Base-by-base conservation (phyloP, 495 filamentous ascomycete species). In the Penicillium cataractarum region DNA sequence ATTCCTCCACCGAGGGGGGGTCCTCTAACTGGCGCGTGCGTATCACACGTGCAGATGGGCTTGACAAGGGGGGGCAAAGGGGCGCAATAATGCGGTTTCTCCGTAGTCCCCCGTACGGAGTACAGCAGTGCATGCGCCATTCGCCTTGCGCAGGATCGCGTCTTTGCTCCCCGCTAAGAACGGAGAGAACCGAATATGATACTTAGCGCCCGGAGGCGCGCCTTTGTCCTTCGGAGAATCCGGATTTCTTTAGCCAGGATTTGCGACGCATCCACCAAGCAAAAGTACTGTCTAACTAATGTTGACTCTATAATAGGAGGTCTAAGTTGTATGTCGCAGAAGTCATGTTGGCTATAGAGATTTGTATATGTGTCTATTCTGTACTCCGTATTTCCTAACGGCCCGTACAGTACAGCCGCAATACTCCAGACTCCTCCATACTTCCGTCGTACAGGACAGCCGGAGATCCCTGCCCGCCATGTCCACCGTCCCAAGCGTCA, bases 391-490 rank as follows among this genome's bases (percentile, higher is more conserved):
- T 22, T 46, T 46, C 42, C 9, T 24, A 10, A 46, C 21, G 19
- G 46, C 46, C 2, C 24, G 24, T 26, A 50, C 46, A 29, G 24
- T 50, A 50, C 46, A 24, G 19, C 42, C 19, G 10, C 7, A 24
- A 22, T 46, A 55, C 10, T 44, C 10, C 22, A 7, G 39, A 32
- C 21, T 39, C 22, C 37, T 32, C 35, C 39, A 22, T 49, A 51
- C 33, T 32, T 39, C 46, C 37, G 37, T 46, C 33, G 26, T 10
- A 60, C 53, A 61, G 58, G 55, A 57, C 56, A 62, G 55, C 53
- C 57, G 67, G 61, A 69, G 67, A 69, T 69, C 67, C 67, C 61
- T 64, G 53, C 61, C 60, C 63, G 27, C 37, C 35, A 26, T 42
- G 55, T 40, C n/a, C 27, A 27, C 48, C 53, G 53, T 62, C 60